Evolutionary conservation across 1,284 basidiomycete genomes (phyloP).

Genomic region (Anthracocystis panici-leucophaei): DNA sequence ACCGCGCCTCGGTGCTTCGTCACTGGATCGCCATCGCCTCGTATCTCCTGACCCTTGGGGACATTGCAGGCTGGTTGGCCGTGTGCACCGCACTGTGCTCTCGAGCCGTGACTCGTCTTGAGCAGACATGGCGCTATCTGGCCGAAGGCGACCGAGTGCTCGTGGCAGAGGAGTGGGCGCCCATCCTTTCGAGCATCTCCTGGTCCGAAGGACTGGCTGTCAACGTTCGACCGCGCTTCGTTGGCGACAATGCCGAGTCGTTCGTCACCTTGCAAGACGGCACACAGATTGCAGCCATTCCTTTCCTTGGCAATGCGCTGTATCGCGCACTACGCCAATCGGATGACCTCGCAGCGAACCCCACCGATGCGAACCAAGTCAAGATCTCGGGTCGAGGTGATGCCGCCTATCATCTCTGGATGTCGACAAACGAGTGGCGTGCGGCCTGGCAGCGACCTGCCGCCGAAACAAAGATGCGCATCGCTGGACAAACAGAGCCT

Average conservation of each 20-base stretch:
- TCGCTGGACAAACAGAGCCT: constrained; percentile 29
- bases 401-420: constrained; percentile 22
- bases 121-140: constrained; percentile 63
- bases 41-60: constrained; percentile 51
- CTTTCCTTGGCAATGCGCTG: constrained; percentile 55
- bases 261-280: constrained; percentile 24
- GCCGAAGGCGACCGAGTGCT: constrained; percentile 55
- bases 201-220: constrained; percentile 60
- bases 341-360: background rate
- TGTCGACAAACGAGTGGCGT: constrained; percentile 26
- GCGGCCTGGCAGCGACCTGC: constrained; percentile 20
- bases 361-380: constrained; percentile 2
- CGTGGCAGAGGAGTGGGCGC: constrained; percentile 59
- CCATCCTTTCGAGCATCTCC: constrained; percentile 55
- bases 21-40: constrained; percentile 67
- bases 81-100: constrained; percentile 65
- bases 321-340: constrained; percentile 21
- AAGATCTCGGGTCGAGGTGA: constrained; percentile 19
- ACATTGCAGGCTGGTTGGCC: constrained; percentile 65
- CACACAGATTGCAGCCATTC: constrained; percentile 23
- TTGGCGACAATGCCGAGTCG: constrained; percentile 20
- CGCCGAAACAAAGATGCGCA: constrained; percentile 9
- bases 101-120: constrained; percentile 62
- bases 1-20: constrained; percentile 61
- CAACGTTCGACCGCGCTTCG: constrained; percentile 37